Percentiles rank a stretch among this genome's conserved stretches.
These are phyloP conservation scores for Pythium utonaiense DNA, from an alignment of 352 stramenopile genomes.

Conservation along the genomic window DNA sequence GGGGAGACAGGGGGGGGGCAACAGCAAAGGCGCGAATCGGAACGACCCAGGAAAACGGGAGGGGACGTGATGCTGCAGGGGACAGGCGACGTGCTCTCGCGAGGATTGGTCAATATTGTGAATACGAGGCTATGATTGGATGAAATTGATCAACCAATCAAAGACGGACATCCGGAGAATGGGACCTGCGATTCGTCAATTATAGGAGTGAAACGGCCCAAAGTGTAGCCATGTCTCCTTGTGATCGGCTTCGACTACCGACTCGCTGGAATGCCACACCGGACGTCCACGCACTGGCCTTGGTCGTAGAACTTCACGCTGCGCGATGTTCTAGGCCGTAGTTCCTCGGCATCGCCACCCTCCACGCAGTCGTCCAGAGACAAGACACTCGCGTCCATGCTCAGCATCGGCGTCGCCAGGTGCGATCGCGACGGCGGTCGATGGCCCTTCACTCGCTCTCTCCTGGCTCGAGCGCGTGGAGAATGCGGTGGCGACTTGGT, in stretches of 20 bases:
- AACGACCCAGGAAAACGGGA: neutral
- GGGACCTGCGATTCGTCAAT: conserved; percentile 4
- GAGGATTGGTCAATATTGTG: conserved; percentile 35
- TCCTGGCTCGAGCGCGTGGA: neutral
- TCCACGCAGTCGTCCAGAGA: conserved; percentile 16
- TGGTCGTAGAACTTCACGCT: conserved; percentile 15
- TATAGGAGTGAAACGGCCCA: neutral
- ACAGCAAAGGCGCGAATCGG: neutral
- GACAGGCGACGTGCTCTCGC: neutral
- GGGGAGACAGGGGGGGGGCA: neutral
- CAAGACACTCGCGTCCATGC: conserved; percentile 9
- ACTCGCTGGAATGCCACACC: neutral
- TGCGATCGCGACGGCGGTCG: conserved; percentile 15
- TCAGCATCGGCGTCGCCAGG: conserved; percentile 20
- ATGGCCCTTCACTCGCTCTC: neutral
- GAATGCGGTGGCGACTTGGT: neutral
- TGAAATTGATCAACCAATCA: conserved; percentile 1
- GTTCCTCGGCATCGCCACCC: neutral
- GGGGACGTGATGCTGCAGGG: neutral
- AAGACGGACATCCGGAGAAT: neutral
- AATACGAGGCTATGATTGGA: conserved; percentile 14
- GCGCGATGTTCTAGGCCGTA: neutral
- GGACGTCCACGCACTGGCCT: conserved; percentile 2
- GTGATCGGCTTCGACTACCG: conserved; percentile 1
- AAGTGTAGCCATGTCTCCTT: neutral